Evolutionary conservation across 2,329 filamentous ascomycete species (phyloP), one percentile per base, ranked within the genome.

Genomic region (Botrytis tulipae): DNA sequence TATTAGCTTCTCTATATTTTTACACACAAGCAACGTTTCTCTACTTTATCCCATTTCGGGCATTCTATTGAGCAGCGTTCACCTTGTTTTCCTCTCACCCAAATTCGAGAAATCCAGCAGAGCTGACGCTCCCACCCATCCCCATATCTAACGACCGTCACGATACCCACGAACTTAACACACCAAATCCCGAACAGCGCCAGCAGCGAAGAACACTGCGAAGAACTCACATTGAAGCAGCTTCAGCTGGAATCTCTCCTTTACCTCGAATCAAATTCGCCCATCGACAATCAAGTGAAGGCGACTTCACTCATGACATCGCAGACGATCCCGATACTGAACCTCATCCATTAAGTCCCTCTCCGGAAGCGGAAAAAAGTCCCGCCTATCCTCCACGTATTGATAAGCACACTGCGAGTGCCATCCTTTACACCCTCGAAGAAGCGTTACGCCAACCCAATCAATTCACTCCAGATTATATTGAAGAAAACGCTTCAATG

Each of bases 401-500:
- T 82, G 97, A 94, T 66, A 91, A 90, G 78, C 90, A 93, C 77
- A 97, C 94, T 65, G 93, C 93, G 76, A 93, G 92, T 82, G 95
- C 96, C 54, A 95, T 99, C 81, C 91, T 97, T 79, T 98, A 93
- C 85, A 90, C 94, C 54, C 89, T 98, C 73, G 95, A 98, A 85
- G 94, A 97, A 85, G 94, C 93, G 54, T 87, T 98, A 77, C 92
- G 95, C 78, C 89, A 91, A 65, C 94, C 95, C 3, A 88, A 94
- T 77, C 86, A 90, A 67, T 97, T 98, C 83, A 97, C 94, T 14
- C 88, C 92, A 37, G 94, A 97, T 83, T 84, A 91, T 78, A 87
- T 91, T 75, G 96, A 99, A 86, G 93, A 97, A 85, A 92, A 93
- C 87, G 93, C 95, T 78, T 89, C 90, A 80, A 98, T 99, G 95